Evolutionary conservation across 2,329 filamentous ascomycete genomes (phyloP).

Genomic region (Monosporascus sp.): DNA sequence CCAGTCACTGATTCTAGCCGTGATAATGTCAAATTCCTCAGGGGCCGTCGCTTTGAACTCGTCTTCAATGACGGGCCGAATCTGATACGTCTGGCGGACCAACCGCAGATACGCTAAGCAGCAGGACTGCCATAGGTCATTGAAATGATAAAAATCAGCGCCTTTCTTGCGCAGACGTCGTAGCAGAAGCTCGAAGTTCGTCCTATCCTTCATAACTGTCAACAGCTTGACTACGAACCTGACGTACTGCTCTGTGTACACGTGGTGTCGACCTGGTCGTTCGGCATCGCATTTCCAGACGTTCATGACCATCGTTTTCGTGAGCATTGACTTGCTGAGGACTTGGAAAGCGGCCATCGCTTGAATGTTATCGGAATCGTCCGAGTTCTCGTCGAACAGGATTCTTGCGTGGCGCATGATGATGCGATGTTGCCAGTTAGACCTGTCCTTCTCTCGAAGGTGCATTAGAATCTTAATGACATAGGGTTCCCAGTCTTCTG

Average conservation of each 20-base stretch:
- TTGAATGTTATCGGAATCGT: conserved; percentile 46
- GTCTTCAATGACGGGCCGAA: conserved; percentile 45
- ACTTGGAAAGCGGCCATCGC: conserved; percentile 77
- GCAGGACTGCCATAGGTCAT: conserved; percentile 54
- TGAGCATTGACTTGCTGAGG: conserved; percentile 69
- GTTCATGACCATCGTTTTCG: conserved; percentile 90
- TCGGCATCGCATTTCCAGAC: conserved; percentile 94
- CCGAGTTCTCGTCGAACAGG: conserved; percentile 42
- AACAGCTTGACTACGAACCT: conserved; percentile 75
- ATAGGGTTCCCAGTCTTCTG: conserved; percentile 57
- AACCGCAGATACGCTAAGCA: conserved; percentile 49
- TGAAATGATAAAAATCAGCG: conserved; percentile 65
- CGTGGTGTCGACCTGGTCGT: conserved; percentile 76
- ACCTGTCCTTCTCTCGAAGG: conserved; percentile 71
- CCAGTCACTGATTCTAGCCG: conserved; percentile 52
- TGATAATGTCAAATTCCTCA: conserved; percentile 54
- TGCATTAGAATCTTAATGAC: conserved; percentile 46
- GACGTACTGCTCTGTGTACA: conserved; percentile 84
- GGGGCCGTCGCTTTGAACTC: conserved; percentile 47
- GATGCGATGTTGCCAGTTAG: conserved; percentile 93
- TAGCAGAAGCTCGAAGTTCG: conserved; percentile 71
- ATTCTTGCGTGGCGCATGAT: conserved; percentile 65
- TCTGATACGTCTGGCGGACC: conserved; percentile 43
- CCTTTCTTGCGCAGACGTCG: conserved; percentile 77
- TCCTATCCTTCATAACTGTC: conserved; percentile 67